Evolutionary conservation across 495 filamentous ascomycete genomes (phyloP), one percentile per base, ranked within the genome.

Genomic region (Neurospora sp.): DNA sequence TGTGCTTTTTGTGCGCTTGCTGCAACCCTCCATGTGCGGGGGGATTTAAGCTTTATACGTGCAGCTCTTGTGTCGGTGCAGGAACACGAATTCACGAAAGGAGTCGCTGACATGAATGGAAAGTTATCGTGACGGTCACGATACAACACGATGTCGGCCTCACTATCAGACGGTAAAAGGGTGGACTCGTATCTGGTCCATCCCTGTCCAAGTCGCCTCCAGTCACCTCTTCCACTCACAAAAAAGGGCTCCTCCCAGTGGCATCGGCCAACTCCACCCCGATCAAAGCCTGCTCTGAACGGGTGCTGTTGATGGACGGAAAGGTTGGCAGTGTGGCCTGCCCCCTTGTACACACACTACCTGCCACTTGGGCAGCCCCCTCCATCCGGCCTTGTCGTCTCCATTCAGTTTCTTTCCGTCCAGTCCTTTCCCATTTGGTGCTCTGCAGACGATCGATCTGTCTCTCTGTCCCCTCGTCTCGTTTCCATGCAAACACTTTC

Each of bases 351-450:
- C 18, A 54, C 37, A 75, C 69, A 74, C 73, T 54, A 70, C 72
- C 42, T 72, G 73, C 74, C 76, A 44, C 72, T 66, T 74, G 66
- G 41, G 39, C 42, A 70, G 62, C 38, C 48, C 38, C 73, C 37
- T 39, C 27, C 70, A 66, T 70, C 69, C 72, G 39, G 69, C 42
- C 70, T 40, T 48, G 70, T 71, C 70, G 72, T 72, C 72, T 46
- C 39, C 48, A 59, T 54, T 37, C 48, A 41, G 41, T 72, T 59
- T 70, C 71, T 74, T 73, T 74, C 70, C 75, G 72, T 70, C 70
- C 20, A 59, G 72, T 42, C 48, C 59, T 72, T 59, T 66, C 54
- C 54, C 54, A 35, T 66, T 35, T 42, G 39, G 37, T 70, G 35
- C 39, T 41, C 20, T 20, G 69, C 69, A 40, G 35, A 41, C 39